Conservation (phyloP, 2,329 filamentous ascomycete species). For the Grosmannia clavigera region DNA sequence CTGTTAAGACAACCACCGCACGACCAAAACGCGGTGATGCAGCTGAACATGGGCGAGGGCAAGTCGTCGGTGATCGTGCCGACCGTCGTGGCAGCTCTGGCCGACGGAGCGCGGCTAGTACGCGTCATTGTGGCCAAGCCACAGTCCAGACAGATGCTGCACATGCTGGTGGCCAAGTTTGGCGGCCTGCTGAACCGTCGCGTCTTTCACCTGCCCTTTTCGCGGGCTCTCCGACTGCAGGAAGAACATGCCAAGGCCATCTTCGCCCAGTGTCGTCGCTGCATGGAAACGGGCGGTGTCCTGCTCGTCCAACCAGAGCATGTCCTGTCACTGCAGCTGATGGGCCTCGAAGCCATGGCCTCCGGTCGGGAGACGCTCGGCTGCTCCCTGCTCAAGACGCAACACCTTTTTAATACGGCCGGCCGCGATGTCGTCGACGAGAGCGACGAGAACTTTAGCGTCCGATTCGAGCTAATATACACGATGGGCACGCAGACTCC, state of each 20-base stretch:
- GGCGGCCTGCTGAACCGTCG: slow-evolving; percentile 42
- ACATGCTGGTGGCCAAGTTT: slow-evolving; percentile 41
- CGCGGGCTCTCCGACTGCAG: slow-evolving; percentile 32
- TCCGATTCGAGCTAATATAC: slow-evolving; percentile 51
- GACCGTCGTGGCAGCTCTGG: slow-evolving; percentile 42
- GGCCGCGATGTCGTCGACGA: slow-evolving; percentile 51
- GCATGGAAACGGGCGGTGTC: slow-evolving; percentile 30
- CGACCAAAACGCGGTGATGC: slow-evolving; percentile 40
- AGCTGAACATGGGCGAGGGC: slow-evolving; percentile 61
- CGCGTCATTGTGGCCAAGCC: slow-evolving; percentile 50
- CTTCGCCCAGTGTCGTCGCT: no score
- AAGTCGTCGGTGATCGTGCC: slow-evolving; percentile 60
- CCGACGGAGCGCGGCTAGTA: slow-evolving; percentile 36
- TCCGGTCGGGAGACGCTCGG: no score
- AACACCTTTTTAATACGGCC: slow-evolving; percentile 17
- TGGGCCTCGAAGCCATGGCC: slow-evolving; percentile 23
- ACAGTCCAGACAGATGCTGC: slow-evolving; percentile 46
- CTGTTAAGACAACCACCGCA: slow-evolving; percentile 18
- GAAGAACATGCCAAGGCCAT: slow-evolving; percentile 28
- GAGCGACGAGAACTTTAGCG: slow-evolving; percentile 50
- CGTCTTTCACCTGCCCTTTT: slow-evolving; percentile 47
- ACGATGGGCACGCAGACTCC: slow-evolving; percentile 41
- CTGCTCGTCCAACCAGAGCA: slow-evolving; percentile 53
- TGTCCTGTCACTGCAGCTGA: slow-evolving; percentile 49
- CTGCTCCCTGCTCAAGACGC: slow-evolving; percentile 5